phyloP scores from a whole-genome alignment of 148 eudicot genomes.

The Silene uniflora region DNA sequence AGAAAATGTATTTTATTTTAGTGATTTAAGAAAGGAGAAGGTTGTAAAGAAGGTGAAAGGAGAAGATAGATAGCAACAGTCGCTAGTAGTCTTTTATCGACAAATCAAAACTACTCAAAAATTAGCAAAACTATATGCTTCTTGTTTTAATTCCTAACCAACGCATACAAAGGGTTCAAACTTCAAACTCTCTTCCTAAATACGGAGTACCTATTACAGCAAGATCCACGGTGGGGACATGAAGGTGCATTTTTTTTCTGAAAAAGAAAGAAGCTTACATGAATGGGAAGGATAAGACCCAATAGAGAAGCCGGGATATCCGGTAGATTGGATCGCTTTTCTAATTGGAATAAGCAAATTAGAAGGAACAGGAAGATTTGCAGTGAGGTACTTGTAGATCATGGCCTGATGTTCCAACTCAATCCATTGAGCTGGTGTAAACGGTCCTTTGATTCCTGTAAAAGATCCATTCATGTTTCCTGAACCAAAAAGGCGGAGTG shows the following conservation, averaged over 20 bases:
- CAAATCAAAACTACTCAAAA: background rate
- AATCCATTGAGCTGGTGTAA: slow-evolving; percentile 83
- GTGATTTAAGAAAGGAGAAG: no score
- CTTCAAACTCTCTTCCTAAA: background rate
- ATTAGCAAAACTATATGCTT: no score
- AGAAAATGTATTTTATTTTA: no score
- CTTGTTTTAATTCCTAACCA: background rate
- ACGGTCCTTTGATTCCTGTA: slow-evolving; percentile 56
- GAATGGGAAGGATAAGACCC: slow-evolving; percentile 63
- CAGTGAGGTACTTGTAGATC: slow-evolving; percentile 73
- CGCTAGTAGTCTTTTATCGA: background rate
- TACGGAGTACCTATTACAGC: background rate
- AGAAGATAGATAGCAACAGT: no score
- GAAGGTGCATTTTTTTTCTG: background rate
- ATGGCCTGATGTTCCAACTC: slow-evolving; percentile 91
- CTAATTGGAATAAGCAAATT: slow-evolving; percentile 63
- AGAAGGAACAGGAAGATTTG: slow-evolving; percentile 78
- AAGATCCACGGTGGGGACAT: background rate
- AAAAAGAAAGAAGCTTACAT: slow-evolving; percentile 36
- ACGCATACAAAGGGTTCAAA: background rate
- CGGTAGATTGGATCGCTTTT: slow-evolving; percentile 53
- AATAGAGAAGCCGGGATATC: slow-evolving; percentile 48
- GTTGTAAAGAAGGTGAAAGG: no score
- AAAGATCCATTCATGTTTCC: slow-evolving; percentile 45
- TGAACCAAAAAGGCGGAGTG: slow-evolving; percentile 35